Evolutionary conservation across 257 asterid species (phyloP).

Genomic region (Nicotiana obtusifolia): DNA sequence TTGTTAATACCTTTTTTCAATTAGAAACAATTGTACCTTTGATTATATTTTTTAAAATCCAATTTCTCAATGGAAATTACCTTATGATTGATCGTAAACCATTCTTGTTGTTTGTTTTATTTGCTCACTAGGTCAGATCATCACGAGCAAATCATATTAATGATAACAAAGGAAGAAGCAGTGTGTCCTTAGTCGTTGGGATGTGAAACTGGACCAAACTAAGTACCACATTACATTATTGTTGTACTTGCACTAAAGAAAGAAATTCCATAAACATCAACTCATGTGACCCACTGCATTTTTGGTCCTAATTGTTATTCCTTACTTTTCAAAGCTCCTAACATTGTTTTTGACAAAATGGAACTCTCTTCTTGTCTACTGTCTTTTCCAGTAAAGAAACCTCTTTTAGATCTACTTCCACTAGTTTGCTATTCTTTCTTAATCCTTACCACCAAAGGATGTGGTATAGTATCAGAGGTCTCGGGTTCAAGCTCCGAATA

Average conservation of each 20-base stretch:
- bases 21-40: neutral
- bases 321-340: conserved; percentile 15
- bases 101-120: neutral
- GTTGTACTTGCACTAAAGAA: conserved; percentile 11
- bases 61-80: no score
- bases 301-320: conserved; percentile 3
- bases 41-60: neutral
- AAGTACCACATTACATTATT: conserved; percentile 21
- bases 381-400: neutral
- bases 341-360: neutral
- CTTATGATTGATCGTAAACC: neutral
- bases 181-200: conserved; percentile 3
- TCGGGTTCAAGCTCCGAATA: no score
- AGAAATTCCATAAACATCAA: conserved; percentile 18
- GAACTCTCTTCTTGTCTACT: neutral
- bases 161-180: neutral
- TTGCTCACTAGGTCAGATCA: neutral
- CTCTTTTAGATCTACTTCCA: neutral
- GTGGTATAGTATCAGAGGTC: no score
- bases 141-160: neutral
- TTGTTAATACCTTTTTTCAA: neutral
- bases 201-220: conserved; percentile 13
- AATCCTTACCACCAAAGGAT: neutral
- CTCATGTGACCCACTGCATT: conserved; percentile 14
- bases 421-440: neutral